Percentiles rank a stretch among this genome's conserved stretches.
Conservation (phyloP, 805 yeast genomes). For the Wickerhamiella allomyrinae region DNA sequence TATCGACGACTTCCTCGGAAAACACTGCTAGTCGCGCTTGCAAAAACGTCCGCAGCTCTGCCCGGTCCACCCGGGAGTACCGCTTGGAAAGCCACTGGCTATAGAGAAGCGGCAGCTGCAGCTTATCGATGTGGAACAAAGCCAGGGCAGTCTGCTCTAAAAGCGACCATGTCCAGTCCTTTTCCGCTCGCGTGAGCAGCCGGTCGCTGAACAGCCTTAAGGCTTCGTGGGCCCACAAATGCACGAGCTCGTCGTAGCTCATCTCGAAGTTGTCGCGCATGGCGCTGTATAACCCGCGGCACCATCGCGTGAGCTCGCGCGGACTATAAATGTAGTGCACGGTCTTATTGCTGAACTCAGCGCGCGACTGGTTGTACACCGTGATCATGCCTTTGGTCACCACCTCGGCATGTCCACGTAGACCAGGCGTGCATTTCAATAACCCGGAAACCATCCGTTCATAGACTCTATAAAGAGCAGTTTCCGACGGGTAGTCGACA, state of each 20-base stretch:
- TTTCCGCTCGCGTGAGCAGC: conserved; percentile 35
- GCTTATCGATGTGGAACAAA: conserved; percentile 19
- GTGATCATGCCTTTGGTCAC: conserved; percentile 54
- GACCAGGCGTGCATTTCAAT: conserved; percentile 44
- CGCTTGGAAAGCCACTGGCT: conserved; percentile 61
- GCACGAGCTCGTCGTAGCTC: conserved; percentile 32
- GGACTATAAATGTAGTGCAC: conserved; percentile 73
- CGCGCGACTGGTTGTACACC: conserved; percentile 36
- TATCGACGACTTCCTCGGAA: conserved; percentile 62
- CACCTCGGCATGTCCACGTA: conserved; percentile 37
- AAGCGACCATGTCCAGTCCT: conserved; percentile 34
- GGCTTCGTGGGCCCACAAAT: conserved; percentile 74
- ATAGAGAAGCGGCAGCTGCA: conserved; percentile 43
- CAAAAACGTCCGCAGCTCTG: conserved; percentile 40
- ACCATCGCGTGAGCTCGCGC: conserved; percentile 82
- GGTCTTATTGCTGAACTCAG: conserved; percentile 17
- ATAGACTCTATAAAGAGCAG: conserved; percentile 57
- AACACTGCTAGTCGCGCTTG: conserved; percentile 51
- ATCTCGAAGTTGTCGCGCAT: conserved; percentile 27
- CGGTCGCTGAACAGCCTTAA: conserved; percentile 66
- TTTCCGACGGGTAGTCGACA: conserved; percentile 63
- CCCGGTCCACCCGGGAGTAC: conserved; percentile 40
- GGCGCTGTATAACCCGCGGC: conserved; percentile 53
- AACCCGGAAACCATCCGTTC: conserved; percentile 40
- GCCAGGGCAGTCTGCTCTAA: conserved; percentile 12